Conservation (phyloP, 805 yeast species). For the Ogataea paradorogensis region DNA sequence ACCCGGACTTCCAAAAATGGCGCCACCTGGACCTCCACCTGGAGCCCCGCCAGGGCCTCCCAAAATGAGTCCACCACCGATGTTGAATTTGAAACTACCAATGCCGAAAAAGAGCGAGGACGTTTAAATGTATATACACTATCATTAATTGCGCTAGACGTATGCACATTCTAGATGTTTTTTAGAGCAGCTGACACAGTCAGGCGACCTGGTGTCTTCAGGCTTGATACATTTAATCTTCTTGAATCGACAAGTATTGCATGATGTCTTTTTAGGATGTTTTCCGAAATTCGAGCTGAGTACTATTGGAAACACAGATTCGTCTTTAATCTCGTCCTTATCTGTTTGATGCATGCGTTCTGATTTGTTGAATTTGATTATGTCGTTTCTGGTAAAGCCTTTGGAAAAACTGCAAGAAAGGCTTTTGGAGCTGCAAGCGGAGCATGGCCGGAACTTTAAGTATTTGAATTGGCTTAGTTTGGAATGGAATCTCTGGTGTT, state of each 20-base stretch:
- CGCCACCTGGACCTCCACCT: constrained; percentile 12
- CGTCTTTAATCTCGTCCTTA: constrained; percentile 1
- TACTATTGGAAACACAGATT: constrained; percentile 1
- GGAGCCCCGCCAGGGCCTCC: constrained; percentile 12
- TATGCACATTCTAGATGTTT: constrained; percentile 29
- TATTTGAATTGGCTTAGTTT: constrained; percentile 27
- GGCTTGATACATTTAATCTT: constrained; percentile 35
- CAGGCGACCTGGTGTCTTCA: constrained; percentile 18
- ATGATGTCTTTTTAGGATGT: constrained; percentile 33
- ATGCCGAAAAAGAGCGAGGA: constrained; percentile 1
- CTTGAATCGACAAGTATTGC: constrained; percentile 33
- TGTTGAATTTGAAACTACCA: not conserved
- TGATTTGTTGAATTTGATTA: constrained; percentile 37
- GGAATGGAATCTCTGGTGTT: constrained; percentile 17
- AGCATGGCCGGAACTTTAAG: constrained; percentile 52
- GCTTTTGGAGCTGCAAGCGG: constrained; percentile 48
- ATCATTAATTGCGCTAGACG: constrained; percentile 5
- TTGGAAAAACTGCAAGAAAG: constrained; percentile 54
- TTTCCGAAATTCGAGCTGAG: constrained; percentile 10
- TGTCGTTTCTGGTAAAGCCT: constrained; percentile 65
- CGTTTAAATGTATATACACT: constrained; percentile 1
- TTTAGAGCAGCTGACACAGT: constrained; percentile 31
- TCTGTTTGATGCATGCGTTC: constrained; percentile 21
- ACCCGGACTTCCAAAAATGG: not conserved
- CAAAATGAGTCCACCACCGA: not conserved